A percentile compares a stretch with the other conserved stretches of the same genome.
Conservation (phyloP, 495 filamentous ascomycete genomes). For the Penicillium malachiteum region DNA sequence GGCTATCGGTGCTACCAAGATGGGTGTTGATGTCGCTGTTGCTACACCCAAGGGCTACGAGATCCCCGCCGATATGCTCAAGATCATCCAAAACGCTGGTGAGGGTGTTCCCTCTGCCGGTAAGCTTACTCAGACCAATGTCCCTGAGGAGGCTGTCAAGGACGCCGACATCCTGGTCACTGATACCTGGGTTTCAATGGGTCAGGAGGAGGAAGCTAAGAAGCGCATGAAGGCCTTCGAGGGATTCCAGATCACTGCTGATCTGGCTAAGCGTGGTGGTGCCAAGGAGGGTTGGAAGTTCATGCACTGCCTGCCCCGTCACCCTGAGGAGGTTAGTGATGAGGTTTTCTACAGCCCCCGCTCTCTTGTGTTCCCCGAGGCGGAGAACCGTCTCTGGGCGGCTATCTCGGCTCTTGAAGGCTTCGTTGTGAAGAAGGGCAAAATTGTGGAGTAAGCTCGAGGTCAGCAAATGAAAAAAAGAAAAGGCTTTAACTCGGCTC, state of each 20-base stretch:
- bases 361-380: conserved; percentile 87
- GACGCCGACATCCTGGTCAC: conserved; percentile 88
- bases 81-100: conserved; percentile 63
- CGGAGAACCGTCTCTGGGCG: conserved; percentile 90
- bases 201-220: conserved; percentile 80
- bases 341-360: conserved; percentile 85
- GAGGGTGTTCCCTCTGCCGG: conserved; percentile 57
- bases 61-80: conserved; percentile 68
- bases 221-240: conserved; percentile 76
- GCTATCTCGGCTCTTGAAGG: conserved; percentile 82
- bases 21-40: conserved; percentile 80
- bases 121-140: conserved; percentile 66
- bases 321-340: conserved; percentile 90
- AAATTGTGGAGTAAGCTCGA: conserved; percentile 41
- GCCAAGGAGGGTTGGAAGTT: conserved; percentile 93
- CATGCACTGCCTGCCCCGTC: conserved; percentile 97
- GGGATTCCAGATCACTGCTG: conserved; percentile 85
- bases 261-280: conserved; percentile 77
- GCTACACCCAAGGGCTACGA: conserved; percentile 82
- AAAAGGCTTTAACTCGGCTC: not conserved
- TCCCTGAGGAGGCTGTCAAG: conserved; percentile 87
- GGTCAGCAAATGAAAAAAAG: not conserved
- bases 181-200: conserved; percentile 98
- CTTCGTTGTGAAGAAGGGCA: conserved; percentile 89
- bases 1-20: conserved; percentile 78